Percentiles rank a stretch among this genome's conserved stretches.
These are phyloP conservation scores for Eucalyptus curtisii DNA, from an alignment of 345 rosid genomes.

Conservation along the genomic window DNA sequence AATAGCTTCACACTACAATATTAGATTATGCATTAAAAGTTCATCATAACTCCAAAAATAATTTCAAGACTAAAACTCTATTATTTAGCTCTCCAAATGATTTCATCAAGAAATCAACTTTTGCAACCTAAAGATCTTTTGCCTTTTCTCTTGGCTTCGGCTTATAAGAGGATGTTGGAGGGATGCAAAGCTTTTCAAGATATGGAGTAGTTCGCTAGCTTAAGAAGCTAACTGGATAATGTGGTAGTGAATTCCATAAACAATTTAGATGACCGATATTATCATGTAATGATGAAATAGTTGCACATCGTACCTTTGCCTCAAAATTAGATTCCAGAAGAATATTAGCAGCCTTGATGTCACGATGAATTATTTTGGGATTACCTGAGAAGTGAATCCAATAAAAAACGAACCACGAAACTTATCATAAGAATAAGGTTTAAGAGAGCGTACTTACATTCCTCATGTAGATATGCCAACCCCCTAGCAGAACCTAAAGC, in stretches of 20 bases:
- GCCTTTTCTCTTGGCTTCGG: not conserved
- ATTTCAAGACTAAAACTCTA: not conserved
- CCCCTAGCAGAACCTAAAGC: slow-evolving; percentile 82
- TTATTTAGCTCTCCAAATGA: not conserved
- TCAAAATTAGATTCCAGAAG: too few species aligned
- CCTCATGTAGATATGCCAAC: slow-evolving; percentile 81
- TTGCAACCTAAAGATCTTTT: not conserved
- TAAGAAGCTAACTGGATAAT: too few species aligned
- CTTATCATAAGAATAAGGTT: too few species aligned
- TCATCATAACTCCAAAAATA: not conserved
- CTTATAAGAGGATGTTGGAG: not conserved
- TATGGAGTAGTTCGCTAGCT: too few species aligned
- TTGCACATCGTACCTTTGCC: not conserved
- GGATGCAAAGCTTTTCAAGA: not conserved
- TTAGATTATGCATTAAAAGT: not conserved
- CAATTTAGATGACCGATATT: not conserved
- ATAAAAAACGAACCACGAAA: not conserved
- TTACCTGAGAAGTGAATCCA: too few species aligned
- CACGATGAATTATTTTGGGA: too few species aligned
- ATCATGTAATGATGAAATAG: not conserved
- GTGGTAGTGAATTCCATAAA: not conserved
- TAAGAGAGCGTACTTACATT: slow-evolving; percentile 39
- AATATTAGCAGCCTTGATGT: too few species aligned
- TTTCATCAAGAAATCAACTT: too few species aligned
- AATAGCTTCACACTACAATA: not conserved